Base-by-base conservation (phyloP, 495 filamentous ascomycete genomes). In the Penicillium subrubescens region DNA sequence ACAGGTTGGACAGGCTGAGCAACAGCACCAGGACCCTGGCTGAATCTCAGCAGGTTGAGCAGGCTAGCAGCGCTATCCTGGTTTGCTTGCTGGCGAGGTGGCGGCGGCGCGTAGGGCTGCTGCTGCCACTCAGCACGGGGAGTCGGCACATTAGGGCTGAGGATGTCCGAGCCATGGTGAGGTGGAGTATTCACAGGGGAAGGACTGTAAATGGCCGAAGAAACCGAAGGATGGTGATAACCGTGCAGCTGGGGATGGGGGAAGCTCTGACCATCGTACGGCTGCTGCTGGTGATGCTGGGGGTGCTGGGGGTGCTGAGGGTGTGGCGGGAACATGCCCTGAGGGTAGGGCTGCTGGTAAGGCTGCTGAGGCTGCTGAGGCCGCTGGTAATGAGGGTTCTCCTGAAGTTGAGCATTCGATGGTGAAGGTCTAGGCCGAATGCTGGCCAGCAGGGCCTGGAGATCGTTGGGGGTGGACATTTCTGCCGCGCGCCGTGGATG, bases 21-120 rank as follows among this genome's bases (percentile, higher is more conserved):
- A 43, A 71, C 61, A 50, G 73, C 63, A 51, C 66, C 65, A 23
- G 73, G 60, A 19, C 78, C 71, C 65, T 91, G 85, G 67, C 86
- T 92, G 78, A 93, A 97, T 78, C 93, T 93, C 55, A 99, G 84
- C 44, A 99, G 84, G 70, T 90, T 95, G 71, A 99, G 82, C 66
- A 99, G 78, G 71, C 89, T 92, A 51, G 77, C 87, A 57, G 82
- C 88, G 79, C 81, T 87, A 72, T 91, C 82, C 57, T 85, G 77
- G 59, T 86, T 82, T 57, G 69, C 66, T 68, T 73, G 75, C 53
- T 72, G 70, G 14, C 66, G 73, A 17, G 60, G 64, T 10, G 64
- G 68, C 62, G 50, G 62, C 31, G 66, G 67, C 57, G 43, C 60
- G 53, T 35, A 39, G 55, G 69, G 75, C 23, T 69, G 73, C 39